phyloP scores from a whole-genome alignment of 345 rosid genomes.

The sweet orange (Citrus sinensis) region DVS_A1.0 CM039169.1:28756001-28756500 shows the following conservation, averaged over 20 bases:
- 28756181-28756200: slow-evolving; percentile 28
- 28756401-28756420: not conserved
- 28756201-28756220: slow-evolving; percentile 40
- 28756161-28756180: slow-evolving; percentile 44
- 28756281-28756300: slow-evolving; percentile 80
- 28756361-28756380: not conserved
- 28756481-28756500: not conserved
- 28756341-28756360: slow-evolving; percentile 49
- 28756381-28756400: not conserved
- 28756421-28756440: not conserved
- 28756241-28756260: slow-evolving; percentile 69
- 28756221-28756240: slow-evolving; percentile 34
- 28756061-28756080: slow-evolving; percentile 60
- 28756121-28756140: slow-evolving; percentile 15
- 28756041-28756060: slow-evolving; percentile 45
- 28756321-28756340: slow-evolving; percentile 68
- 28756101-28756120: slow-evolving; percentile 20
- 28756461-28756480: not conserved
- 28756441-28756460: not conserved
- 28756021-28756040: slow-evolving; percentile 22
- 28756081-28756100: slow-evolving; percentile 38
- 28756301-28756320: slow-evolving; percentile 76
- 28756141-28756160: slow-evolving; percentile 22
- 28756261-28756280: slow-evolving; percentile 87
- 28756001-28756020: slow-evolving; percentile 25